phyloP scores from a whole-genome alignment of 2,329 filamentous ascomycete genomes.

The Penicillium sp. region DNA sequence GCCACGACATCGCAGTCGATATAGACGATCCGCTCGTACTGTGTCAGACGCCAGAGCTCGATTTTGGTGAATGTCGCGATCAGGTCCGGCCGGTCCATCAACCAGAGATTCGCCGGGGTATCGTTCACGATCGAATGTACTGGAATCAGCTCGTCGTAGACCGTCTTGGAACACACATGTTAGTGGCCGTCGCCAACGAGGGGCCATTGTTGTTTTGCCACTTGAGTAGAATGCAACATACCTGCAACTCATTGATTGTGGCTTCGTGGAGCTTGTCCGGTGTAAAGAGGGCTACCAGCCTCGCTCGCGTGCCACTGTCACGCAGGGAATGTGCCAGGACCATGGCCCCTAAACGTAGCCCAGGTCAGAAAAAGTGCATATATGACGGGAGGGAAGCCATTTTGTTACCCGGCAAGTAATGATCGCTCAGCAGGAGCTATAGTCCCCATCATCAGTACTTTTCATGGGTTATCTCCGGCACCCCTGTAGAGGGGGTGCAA shows the following conservation, averaged over 20 bases:
- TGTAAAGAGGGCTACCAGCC: constrained; percentile 80
- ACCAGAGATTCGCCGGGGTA: constrained; percentile 74
- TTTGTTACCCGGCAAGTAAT: constrained; percentile 79
- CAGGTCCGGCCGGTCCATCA: constrained; percentile 89
- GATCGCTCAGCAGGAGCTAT: constrained; percentile 87
- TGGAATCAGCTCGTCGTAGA: constrained; percentile 87
- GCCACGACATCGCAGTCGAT: constrained; percentile 93
- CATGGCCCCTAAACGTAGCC: constrained; percentile 65
- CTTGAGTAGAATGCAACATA: too few species aligned
- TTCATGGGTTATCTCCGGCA: not conserved
- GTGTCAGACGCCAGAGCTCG: constrained; percentile 83
- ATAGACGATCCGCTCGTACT: constrained; percentile 91
- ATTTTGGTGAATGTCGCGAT: constrained; percentile 96
- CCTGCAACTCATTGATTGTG: constrained; percentile 76
- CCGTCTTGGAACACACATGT: constrained; percentile 59
- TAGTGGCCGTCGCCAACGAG: too few species aligned
- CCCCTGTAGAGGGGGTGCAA: constrained; percentile 3
- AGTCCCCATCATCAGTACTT: constrained; percentile 7
- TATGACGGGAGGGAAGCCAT: constrained; percentile 1
- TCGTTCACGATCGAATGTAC: constrained; percentile 76
- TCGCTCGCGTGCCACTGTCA: constrained; percentile 82
- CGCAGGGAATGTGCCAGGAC: constrained; percentile 92
- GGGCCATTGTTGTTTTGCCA: too few species aligned
- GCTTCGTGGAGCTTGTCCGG: constrained; percentile 72
- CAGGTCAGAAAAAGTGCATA: constrained; percentile 4